Evolutionary conservation across 805 yeast genomes (phyloP).

Genomic region (Kuraishia cidri): DNA sequence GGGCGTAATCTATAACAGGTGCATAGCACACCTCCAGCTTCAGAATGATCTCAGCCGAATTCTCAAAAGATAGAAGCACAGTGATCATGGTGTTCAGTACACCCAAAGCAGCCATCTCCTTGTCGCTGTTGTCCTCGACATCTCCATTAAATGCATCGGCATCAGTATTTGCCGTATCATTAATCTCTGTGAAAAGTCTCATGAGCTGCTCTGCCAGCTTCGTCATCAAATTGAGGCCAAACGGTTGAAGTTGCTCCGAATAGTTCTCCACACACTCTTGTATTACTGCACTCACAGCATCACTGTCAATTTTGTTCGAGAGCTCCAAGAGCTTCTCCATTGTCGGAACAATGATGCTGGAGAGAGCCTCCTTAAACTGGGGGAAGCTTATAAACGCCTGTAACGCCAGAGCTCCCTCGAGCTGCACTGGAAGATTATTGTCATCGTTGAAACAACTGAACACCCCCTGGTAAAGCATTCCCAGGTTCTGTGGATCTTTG

Average conservation of each 20-base stretch:
- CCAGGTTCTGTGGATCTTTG: constrained; percentile 23
- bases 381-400: constrained; percentile 66
- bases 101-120: constrained; percentile 81
- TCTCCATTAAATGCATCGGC: constrained; percentile 42
- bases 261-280: constrained; percentile 91
- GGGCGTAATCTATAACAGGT: constrained; percentile 66
- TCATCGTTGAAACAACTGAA: constrained; percentile 36
- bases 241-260: constrained; percentile 85
- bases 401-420: constrained; percentile 78
- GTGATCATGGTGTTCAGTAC: constrained; percentile 82
- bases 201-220: constrained; percentile 70
- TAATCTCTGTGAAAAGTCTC: constrained; percentile 59
- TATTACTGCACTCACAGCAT: constrained; percentile 81
- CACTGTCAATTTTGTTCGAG: constrained; percentile 79
- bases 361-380: constrained; percentile 59
- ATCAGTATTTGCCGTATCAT: constrained; percentile 46
- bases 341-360: constrained; percentile 63
- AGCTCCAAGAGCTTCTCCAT: constrained; percentile 72
- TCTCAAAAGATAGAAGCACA: constrained; percentile 79
- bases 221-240: constrained; percentile 57
- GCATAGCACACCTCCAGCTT: constrained; percentile 64
- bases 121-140: constrained; percentile 43
- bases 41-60: constrained; percentile 58
- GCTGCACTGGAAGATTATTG: constrained; percentile 61
- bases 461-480: constrained; percentile 35